Conservation (phyloP, 768 basidiomycete species). For the Baorangia bicolor region DNA sequence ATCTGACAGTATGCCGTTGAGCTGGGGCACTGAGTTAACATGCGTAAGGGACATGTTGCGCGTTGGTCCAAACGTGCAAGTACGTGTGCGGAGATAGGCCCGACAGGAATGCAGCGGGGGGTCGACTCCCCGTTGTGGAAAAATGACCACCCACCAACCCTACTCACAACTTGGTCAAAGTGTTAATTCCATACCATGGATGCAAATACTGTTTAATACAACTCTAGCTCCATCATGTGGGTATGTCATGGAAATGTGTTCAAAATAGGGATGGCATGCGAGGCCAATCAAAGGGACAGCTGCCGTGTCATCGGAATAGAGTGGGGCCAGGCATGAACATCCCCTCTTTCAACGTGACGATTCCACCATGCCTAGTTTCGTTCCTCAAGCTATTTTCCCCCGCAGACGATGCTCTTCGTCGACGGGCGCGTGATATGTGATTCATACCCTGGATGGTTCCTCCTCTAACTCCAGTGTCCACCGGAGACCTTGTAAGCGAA, state of each 20-base stretch:
- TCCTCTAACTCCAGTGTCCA: not conserved
- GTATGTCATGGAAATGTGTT: not conserved
- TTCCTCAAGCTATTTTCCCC: slow-evolving; percentile 35
- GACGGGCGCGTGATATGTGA: slow-evolving; percentile 24
- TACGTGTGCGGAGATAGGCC: not conserved
- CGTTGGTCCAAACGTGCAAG: not conserved
- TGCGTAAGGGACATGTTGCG: slow-evolving; percentile 58
- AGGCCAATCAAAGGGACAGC: not conserved
- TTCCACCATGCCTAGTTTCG: not conserved
- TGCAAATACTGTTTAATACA: slow-evolving; percentile 1
- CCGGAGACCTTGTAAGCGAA: slow-evolving; percentile 11
- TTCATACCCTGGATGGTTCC: slow-evolving; percentile 1
- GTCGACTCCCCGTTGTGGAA: slow-evolving; percentile 1
- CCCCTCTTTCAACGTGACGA: not conserved
- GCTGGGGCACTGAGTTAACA: slow-evolving; percentile 59
- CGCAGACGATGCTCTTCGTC: slow-evolving; percentile 48
- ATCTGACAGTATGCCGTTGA: slow-evolving; percentile 56
- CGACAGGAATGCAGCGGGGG: not conserved
- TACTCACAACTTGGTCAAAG: too few relatives aligned
- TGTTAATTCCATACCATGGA: not conserved
- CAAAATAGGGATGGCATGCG: not conserved
- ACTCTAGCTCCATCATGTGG: not conserved
- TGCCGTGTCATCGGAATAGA: not conserved
- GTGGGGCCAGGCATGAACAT: not conserved
- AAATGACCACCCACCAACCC: not conserved